Conservation (phyloP, 441 rosid species). For the Daphne laureola region DNA sequence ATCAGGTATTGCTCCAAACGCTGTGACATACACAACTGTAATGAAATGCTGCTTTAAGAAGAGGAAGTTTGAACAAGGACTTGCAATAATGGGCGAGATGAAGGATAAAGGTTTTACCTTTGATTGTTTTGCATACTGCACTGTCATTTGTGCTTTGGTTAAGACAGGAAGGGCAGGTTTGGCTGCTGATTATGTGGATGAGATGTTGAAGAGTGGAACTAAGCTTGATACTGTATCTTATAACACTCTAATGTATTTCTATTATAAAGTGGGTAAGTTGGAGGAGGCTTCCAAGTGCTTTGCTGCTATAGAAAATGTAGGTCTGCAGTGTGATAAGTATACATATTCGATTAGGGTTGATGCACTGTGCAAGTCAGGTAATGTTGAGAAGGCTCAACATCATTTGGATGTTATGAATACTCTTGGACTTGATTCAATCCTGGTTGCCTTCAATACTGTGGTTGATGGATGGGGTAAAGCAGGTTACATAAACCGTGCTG, state of each 20-base stretch:
- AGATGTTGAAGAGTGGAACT: slow-evolving; percentile 43
- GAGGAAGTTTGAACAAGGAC: slow-evolving; percentile 44
- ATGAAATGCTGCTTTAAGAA: slow-evolving; percentile 52
- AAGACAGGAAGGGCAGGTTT: slow-evolving; percentile 46
- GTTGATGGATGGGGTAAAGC: slow-evolving; percentile 62
- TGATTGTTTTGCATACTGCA: slow-evolving; percentile 70
- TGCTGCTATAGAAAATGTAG: slow-evolving; percentile 45
- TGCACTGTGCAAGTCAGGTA: slow-evolving; percentile 53
- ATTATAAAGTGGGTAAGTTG: slow-evolving; percentile 52
- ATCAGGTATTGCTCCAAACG: slow-evolving; percentile 52
- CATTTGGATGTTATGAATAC: slow-evolving; percentile 45
- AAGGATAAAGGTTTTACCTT: slow-evolving; percentile 52
- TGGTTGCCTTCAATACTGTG: slow-evolving; percentile 54
- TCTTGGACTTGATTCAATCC: slow-evolving; percentile 35
- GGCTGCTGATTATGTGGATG: slow-evolving; percentile 39
- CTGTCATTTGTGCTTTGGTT: slow-evolving; percentile 48
- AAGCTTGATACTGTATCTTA: slow-evolving; percentile 62
- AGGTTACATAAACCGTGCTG: slow-evolving; percentile 45
- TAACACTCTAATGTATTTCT: slow-evolving; percentile 58
- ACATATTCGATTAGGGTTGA: slow-evolving; percentile 70
- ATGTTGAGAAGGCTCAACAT: slow-evolving; percentile 36
- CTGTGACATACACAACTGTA: slow-evolving; percentile 61
- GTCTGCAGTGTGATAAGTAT: slow-evolving; percentile 56
- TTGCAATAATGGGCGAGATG: slow-evolving; percentile 50
- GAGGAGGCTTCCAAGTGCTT: slow-evolving; percentile 43